Conservation (phyloP, 805 yeast genomes). For the Metschnikowia baotianmanensis region DNA sequence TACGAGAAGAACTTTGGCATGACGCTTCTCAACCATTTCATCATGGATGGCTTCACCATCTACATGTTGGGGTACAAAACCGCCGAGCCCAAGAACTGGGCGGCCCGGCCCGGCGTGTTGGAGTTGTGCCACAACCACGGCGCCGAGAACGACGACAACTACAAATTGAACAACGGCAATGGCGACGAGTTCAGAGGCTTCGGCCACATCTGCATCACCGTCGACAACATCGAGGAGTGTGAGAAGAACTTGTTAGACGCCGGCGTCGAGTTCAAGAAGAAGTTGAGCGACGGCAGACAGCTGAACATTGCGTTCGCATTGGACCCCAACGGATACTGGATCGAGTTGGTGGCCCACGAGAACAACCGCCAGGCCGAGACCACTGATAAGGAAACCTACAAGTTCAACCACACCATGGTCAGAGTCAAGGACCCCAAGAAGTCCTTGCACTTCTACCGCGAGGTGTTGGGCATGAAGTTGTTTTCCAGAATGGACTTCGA, state of each 20-base stretch:
- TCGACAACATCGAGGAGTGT: conserved; percentile 66
- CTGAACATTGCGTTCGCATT: conserved; percentile 89
- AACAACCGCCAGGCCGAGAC: conserved; percentile 38
- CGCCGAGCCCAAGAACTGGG: conserved; percentile 41
- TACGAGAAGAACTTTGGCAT: conserved; percentile 76
- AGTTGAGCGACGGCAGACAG: conserved; percentile 85
- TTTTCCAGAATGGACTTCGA: conserved; percentile 54
- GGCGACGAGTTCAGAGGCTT: conserved; percentile 83
- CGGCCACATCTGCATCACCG: conserved; percentile 90
- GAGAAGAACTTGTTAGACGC: conserved; percentile 57
- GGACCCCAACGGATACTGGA: conserved; percentile 97
- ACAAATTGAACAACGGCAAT: conserved; percentile 75
- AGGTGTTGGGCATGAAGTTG: conserved; percentile 78
- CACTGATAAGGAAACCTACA: conserved; percentile 41
- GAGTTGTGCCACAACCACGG: conserved; percentile 85
- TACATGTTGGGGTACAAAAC: conserved; percentile 65
- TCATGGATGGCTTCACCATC: conserved; percentile 56
- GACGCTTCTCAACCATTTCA: conserved; percentile 51
- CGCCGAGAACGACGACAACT: conserved; percentile 55
- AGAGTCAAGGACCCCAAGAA: conserved; percentile 81
- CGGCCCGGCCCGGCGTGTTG: conserved; percentile 62
- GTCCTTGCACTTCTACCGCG: conserved; percentile 75
- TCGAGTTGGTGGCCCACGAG: conserved; percentile 73
- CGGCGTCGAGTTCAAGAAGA: conserved; percentile 80
- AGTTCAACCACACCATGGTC: conserved; percentile 88